Conservation (phyloP, 2,329 filamentous ascomycete genomes). For the Fusarium siculi region DNA sequence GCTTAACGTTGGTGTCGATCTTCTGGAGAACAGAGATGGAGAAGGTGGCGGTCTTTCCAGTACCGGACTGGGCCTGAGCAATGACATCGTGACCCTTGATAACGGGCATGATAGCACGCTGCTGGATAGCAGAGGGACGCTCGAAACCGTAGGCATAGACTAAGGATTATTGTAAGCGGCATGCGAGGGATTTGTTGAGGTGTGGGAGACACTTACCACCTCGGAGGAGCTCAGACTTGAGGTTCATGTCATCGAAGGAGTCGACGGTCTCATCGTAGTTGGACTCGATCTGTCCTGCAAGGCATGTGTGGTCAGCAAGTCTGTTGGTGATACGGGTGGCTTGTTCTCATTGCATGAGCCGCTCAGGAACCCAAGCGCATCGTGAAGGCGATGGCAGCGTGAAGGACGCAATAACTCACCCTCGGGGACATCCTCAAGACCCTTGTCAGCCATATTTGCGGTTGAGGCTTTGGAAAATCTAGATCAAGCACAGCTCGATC, state of each 20-base stretch:
- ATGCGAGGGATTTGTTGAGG: constrained; percentile 28
- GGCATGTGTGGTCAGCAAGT: constrained; percentile 36
- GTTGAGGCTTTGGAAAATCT: constrained; percentile 64
- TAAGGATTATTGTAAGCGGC: constrained; percentile 43
- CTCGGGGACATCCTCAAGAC: constrained; percentile 97
- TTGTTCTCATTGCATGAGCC: constrained; percentile 1
- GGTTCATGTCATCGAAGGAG: constrained; percentile 98
- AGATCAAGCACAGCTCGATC: constrained; percentile 85
- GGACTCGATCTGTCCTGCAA: constrained; percentile 95
- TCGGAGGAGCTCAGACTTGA: constrained; percentile 97
- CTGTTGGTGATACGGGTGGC: not conserved
- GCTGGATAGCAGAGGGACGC: constrained; percentile 99
- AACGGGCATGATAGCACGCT: constrained; percentile 99
- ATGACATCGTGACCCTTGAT: constrained; percentile 99
- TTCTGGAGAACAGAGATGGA: constrained; percentile 99
- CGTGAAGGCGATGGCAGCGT: constrained; percentile 1
- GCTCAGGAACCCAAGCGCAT: constrained; percentile 11
- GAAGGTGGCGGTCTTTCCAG: constrained; percentile 99
- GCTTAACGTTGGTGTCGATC: constrained; percentile 94
- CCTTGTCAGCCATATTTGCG: constrained; percentile 99
- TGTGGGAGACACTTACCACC: constrained; percentile 67
- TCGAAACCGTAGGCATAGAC: constrained; percentile 99
- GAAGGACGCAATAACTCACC: constrained; percentile 68
- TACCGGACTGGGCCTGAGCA: constrained; percentile 99
- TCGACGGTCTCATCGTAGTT: constrained; percentile 99